phyloP scores from a whole-genome alignment of 2,329 filamentous ascomycete species.

The Trichoderma arundinaceum region DNA sequence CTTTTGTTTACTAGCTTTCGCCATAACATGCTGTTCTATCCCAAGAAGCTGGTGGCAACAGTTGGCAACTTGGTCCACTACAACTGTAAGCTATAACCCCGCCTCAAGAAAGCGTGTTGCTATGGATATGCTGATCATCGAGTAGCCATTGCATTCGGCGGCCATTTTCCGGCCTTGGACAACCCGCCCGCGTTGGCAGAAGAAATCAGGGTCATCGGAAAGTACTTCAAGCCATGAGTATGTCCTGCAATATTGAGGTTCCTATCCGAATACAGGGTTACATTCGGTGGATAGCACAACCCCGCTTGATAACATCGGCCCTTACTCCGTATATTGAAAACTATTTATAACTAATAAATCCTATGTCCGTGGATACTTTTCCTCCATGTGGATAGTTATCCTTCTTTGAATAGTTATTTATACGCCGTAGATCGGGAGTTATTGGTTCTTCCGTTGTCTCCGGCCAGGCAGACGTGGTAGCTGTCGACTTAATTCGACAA shows the following conservation, averaged over 20 bases:
- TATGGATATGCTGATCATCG: not conserved
- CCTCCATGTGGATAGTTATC: not conserved
- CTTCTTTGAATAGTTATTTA: not conserved
- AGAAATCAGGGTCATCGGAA: not conserved
- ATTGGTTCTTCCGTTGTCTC: not conserved
- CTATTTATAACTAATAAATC: not conserved
- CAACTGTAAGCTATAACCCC: constrained; percentile 20
- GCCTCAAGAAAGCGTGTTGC: too few species aligned
- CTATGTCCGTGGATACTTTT: too few species aligned
- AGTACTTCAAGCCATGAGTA: not conserved
- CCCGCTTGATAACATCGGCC: not conserved
- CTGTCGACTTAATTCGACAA: too few species aligned
- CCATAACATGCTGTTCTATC: constrained; percentile 35
- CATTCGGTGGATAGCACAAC: not conserved
- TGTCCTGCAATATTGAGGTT: not conserved
- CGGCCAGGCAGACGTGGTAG: not conserved
- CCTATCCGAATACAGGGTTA: not conserved
- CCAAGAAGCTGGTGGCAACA: constrained; percentile 28
- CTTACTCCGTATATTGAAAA: not conserved
- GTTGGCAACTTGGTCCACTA: constrained; percentile 36
- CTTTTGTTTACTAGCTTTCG: constrained; percentile 34
- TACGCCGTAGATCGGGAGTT: not conserved
- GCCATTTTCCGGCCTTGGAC: not conserved
- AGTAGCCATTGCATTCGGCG: not conserved
- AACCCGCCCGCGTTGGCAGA: constrained; percentile 1